These are phyloP conservation scores for Fragaria ananassa DNA, from an alignment of 306 rosid species.

Conservation along the genomic window DNA sequence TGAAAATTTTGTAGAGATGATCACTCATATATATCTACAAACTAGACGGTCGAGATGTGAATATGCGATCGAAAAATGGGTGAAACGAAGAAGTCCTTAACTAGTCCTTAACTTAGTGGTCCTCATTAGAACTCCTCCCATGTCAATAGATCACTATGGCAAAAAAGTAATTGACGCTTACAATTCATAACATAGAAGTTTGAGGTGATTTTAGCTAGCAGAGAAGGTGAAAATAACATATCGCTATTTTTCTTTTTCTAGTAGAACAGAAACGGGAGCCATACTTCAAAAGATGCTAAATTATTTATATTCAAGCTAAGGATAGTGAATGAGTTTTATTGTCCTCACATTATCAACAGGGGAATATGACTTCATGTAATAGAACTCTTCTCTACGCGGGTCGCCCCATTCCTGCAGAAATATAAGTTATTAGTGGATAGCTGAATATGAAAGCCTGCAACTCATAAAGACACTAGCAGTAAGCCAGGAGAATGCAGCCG, in stretches of 20 bases:
- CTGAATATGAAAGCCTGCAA: background rate
- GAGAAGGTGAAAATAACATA: background rate
- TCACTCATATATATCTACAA: too few species aligned
- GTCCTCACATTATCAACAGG: constrained; percentile 88
- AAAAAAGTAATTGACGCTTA: background rate
- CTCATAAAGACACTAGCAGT: background rate
- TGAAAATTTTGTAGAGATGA: too few species aligned
- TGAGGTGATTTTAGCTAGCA: background rate
- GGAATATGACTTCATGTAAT: constrained; percentile 95
- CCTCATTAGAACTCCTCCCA: too few species aligned
- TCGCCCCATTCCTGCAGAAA: constrained; percentile 96
- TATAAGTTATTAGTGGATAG: constrained; percentile 17
- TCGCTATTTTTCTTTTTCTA: background rate
- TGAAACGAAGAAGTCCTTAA: too few species aligned
- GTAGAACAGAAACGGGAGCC: background rate
- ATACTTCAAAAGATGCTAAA: background rate
- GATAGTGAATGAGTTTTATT: constrained; percentile 13
- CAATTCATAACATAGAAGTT: background rate
- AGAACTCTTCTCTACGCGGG: constrained; percentile 85
- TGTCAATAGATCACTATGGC: constrained; percentile 8
- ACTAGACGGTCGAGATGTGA: too few species aligned
- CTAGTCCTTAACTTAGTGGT: too few species aligned
- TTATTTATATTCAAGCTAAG: constrained; percentile 7
- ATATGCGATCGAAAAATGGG: too few species aligned
- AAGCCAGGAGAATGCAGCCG: background rate